Base-by-base conservation (phyloP, 163 green algal species). In the Volvox carteri region DNA sequence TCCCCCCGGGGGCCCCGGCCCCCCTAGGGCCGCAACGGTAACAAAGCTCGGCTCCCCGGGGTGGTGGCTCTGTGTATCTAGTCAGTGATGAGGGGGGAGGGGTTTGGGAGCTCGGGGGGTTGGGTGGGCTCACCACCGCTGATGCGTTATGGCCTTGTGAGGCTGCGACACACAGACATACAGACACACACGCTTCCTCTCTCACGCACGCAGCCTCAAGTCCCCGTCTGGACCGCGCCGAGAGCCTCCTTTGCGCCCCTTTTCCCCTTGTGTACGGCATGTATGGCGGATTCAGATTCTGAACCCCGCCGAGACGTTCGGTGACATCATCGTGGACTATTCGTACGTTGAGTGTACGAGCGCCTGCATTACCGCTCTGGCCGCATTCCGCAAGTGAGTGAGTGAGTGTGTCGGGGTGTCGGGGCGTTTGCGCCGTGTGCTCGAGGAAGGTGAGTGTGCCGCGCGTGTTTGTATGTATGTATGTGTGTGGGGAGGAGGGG, bases 241-340 rank as follows among this genome's bases (percentile, higher is more conserved):
- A n/a, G n/a, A n/a, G n/a, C n/a, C n/a, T n/a, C n/a, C n/a, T n/a
- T n/a, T n/a, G n/a, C n/a, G n/a, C n/a, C n/a, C n/a, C n/a, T n/a
- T 65, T 65, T 12, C 54, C 54, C 19, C 28, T 7, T 65, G 54
- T 23, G 54, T 65, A 65, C 54, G 54, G 5, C 54, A 23, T 23
- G 54, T 65, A 65, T 23, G 54, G 5, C 54, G 54, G 16, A 65
- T 65, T 23, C 87, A 95, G 92, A 87, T 95, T 65, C 70, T 95
- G 21, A 94, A 95, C 85, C 92, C 90, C 14, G 87, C 96, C n/a
- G 98, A 99, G 93, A 99, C 98, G 0, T 99, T 99, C 94, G 98
- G 98, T 48, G 96, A 99, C 95, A 99, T 99, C 90, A 96, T 99
- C 28, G 97, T 99, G 41, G 98, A 99, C 93, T 99, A 99, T 94